phyloP scores from a whole-genome alignment of 441 rosid genomes.

The Manihot esculenta region DNA sequence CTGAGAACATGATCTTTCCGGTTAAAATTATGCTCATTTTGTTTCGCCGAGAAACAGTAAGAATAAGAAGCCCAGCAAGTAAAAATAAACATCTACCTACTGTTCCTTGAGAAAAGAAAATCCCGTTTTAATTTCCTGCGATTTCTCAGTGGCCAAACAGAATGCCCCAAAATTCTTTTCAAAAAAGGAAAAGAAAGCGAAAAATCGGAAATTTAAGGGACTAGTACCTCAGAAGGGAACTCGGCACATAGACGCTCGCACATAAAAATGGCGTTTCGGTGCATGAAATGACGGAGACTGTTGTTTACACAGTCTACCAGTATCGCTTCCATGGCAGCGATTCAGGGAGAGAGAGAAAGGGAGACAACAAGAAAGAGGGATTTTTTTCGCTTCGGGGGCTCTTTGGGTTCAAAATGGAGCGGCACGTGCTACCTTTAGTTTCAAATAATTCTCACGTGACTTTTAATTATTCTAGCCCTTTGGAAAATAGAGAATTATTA shows the following conservation, averaged over 20 bases:
- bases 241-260: constrained; percentile 97
- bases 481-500: too few species aligned
- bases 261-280: constrained; percentile 84
- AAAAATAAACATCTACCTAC: neutral
- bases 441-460: constrained; percentile 54
- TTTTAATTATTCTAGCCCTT: neutral
- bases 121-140: neutral
- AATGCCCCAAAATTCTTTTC: constrained; percentile 7
- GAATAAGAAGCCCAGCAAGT: neutral
- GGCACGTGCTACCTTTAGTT: constrained; percentile 54
- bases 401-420: constrained; percentile 44
- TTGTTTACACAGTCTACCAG: constrained; percentile 71
- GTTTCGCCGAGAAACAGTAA: neutral
- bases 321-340: constrained; percentile 73
- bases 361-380: constrained; percentile 18
- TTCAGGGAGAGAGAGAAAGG: constrained; percentile 20
- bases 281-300: constrained; percentile 83
- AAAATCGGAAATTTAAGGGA: neutral
- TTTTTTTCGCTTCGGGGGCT: constrained; percentile 31
- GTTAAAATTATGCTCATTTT: neutral
- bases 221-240: constrained; percentile 83
- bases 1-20: neutral
- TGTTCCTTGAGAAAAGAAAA: neutral
- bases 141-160: constrained; percentile 17
- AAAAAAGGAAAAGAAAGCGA: neutral